Evolutionary conservation across 225 moss, liverwort and hornwort genomes (phyloP).

Genomic region (Pleurozium schreberi): DNA sequence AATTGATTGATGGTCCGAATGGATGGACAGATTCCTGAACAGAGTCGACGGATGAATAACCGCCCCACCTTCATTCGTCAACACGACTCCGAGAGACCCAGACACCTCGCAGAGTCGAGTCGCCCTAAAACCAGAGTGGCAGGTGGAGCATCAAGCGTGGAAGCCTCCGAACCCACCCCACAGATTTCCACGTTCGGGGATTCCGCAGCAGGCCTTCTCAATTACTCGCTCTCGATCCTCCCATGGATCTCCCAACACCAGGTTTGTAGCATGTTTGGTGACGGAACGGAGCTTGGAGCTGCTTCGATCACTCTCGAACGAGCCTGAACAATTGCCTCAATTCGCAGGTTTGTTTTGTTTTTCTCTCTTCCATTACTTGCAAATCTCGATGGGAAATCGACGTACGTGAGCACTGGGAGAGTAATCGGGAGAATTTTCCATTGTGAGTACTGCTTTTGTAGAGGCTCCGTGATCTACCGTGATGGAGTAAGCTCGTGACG

Average conservation of each 20-base stretch:
- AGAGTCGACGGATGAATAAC: background rate
- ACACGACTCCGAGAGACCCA: background rate
- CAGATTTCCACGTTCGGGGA: background rate
- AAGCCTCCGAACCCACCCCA: background rate
- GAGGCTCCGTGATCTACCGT: background rate
- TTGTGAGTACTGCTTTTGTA: background rate
- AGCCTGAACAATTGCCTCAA: background rate
- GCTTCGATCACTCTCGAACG: background rate
- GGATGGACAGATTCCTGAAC: background rate
- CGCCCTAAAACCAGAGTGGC: constrained; percentile 2
- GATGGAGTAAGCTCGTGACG: background rate
- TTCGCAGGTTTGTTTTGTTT: background rate
- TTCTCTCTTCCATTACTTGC: background rate
- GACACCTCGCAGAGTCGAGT: background rate
- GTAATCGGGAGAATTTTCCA: background rate
- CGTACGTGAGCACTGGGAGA: background rate
- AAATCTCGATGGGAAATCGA: background rate
- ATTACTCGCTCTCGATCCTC: background rate
- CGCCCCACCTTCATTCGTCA: background rate
- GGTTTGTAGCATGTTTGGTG: background rate
- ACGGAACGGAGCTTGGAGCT: background rate
- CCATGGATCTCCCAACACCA: background rate
- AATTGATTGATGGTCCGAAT: background rate
- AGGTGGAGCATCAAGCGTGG: background rate
- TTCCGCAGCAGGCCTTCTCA: background rate